phyloP scores from a whole-genome alignment of 1,139 yeast genomes.

The Geotrichum aggregatum region DNA sequence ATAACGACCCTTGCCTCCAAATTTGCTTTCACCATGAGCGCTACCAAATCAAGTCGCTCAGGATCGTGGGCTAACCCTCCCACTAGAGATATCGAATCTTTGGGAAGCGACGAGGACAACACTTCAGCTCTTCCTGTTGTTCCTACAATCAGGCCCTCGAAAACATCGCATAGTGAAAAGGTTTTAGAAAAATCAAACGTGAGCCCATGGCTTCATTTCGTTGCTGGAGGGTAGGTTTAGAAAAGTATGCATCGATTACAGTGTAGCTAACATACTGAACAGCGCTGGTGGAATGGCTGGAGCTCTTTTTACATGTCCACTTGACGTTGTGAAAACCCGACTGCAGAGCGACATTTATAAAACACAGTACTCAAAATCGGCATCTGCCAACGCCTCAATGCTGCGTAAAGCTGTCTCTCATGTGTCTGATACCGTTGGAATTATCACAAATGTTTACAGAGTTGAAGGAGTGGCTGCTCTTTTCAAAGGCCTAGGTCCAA shows the following conservation, averaged over 20 bases:
- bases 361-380: slow-evolving; percentile 23
- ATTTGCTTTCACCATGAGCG: not conserved
- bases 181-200: slow-evolving; percentile 36
- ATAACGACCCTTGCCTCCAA: not conserved
- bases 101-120: slow-evolving; percentile 20
- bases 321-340: slow-evolving; percentile 94
- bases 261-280: not conserved
- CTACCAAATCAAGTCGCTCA: not conserved
- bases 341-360: slow-evolving; percentile 79
- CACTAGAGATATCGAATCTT: not conserved
- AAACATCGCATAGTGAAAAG: slow-evolving; percentile 15
- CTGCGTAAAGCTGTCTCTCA: slow-evolving; percentile 55
- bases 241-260: no score
- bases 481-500: slow-evolving; percentile 94
- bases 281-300: slow-evolving; percentile 93
- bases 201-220: slow-evolving; percentile 90
- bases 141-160: slow-evolving; percentile 14
- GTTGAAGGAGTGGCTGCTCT: slow-evolving; percentile 81
- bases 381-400: slow-evolving; percentile 34
- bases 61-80: not conserved
- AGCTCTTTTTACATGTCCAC: slow-evolving; percentile 86
- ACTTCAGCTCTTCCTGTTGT: slow-evolving; percentile 13
- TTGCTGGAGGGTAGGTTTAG: slow-evolving; percentile 74
- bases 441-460: slow-evolving; percentile 61
- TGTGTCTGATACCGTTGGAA: slow-evolving; percentile 75